phyloP scores from a whole-genome alignment of 805 yeast genomes.

The Kazachstania africana region DNA sequence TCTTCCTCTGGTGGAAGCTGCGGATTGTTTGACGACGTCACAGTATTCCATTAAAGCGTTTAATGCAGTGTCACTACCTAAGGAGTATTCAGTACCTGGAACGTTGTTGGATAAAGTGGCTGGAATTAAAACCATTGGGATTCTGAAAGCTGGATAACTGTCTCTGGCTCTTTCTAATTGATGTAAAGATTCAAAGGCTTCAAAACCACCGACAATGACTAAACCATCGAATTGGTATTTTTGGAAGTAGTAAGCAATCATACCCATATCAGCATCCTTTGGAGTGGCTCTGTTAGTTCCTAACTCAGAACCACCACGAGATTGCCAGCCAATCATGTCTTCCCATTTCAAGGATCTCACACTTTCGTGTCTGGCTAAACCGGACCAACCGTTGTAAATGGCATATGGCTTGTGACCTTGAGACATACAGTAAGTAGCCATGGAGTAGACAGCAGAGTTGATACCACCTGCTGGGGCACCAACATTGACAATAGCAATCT shows the following conservation, averaged over 20 bases:
- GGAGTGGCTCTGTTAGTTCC: conserved; percentile 73
- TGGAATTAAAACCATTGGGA: conserved; percentile 69
- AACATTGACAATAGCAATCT: conserved; percentile 59
- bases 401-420: conserved; percentile 64
- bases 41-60: conserved; percentile 61
- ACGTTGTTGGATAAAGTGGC: conserved; percentile 74
- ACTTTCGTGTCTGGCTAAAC: conserved; percentile 51
- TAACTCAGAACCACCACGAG: conserved; percentile 67
- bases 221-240: conserved; percentile 60
- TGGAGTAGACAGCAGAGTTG: conserved; percentile 67
- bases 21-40: conserved; percentile 70
- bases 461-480: conserved; percentile 78
- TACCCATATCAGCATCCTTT: conserved; percentile 51
- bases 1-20: conserved; percentile 67
- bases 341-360: conserved; percentile 54
- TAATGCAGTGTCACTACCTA: conserved; percentile 68
- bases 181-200: conserved; percentile 61
- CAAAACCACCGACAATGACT: conserved; percentile 71
- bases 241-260: conserved; percentile 61
- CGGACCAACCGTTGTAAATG: conserved; percentile 64
- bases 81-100: conserved; percentile 71
- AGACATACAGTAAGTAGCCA: conserved; percentile 64
- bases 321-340: conserved; percentile 62
- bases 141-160: conserved; percentile 58
- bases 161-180: conserved; percentile 50